These are phyloP conservation scores for Paecilomyces fulvus DNA, from an alignment of 2,329 filamentous ascomycete genomes.

Conservation along the genomic window DNA sequence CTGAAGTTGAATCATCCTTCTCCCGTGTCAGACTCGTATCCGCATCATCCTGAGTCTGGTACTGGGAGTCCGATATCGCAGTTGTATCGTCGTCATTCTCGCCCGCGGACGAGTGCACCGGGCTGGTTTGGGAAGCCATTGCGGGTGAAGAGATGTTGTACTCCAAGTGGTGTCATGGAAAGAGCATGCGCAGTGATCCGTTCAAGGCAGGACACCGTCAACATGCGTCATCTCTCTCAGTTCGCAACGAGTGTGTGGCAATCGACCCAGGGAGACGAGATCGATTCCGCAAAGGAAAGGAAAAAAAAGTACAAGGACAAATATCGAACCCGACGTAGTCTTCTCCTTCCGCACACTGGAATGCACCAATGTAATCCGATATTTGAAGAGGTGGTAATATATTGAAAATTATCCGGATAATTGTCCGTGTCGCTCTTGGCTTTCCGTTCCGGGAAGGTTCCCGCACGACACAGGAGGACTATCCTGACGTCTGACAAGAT, in stretches of 20 bases:
- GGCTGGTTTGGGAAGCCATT: slow-evolving; percentile 4
- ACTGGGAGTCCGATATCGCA: slow-evolving; percentile 6
- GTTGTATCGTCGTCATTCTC: slow-evolving; percentile 5
- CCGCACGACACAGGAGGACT: background rate
- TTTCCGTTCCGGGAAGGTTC: background rate
- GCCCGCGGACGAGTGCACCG: slow-evolving; percentile 3
- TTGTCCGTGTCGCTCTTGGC: background rate
- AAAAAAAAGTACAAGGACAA: background rate
- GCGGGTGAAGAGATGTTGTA: background rate
- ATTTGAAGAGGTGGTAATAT: background rate
- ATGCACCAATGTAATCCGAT: background rate
- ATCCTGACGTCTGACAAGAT: background rate
- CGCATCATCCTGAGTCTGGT: slow-evolving; percentile 8
- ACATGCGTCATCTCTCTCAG: background rate
- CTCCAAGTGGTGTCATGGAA: background rate
- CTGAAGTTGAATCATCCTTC: slow-evolving; percentile 14
- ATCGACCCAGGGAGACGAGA: background rate
- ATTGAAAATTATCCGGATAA: no score
- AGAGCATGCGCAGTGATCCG: background rate
- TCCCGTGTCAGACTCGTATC: slow-evolving; percentile 2
- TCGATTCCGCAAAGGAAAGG: background rate
- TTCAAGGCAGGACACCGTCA: background rate
- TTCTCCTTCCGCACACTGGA: background rate
- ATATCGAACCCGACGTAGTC: background rate
- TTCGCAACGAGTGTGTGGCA: background rate